phyloP scores from a whole-genome alignment of 225 moss, liverwort and hornwort genomes.

The Thuidium tamariscinum region DNA sequence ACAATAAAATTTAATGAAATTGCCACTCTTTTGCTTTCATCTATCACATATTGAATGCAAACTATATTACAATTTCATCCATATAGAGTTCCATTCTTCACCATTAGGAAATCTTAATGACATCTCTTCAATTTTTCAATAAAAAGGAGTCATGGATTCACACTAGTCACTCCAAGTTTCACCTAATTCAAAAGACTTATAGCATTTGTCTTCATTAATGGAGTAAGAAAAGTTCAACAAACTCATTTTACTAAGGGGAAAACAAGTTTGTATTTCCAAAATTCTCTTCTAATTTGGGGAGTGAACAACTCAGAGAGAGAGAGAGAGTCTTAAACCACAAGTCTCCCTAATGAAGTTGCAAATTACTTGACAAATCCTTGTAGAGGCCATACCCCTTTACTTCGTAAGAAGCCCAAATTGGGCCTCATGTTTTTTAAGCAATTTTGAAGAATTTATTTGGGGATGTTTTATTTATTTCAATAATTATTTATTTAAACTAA shows the following conservation, averaged over 20 bases:
- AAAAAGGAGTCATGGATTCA: fast-evolving
- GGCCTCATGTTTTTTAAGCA: too few relatives aligned
- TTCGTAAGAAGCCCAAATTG: too few relatives aligned
- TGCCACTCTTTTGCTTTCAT: neutral
- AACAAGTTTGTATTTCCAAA: neutral
- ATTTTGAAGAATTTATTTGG: too few relatives aligned
- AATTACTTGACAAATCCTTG: neutral
- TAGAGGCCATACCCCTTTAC: too few relatives aligned
- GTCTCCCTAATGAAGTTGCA: neutral
- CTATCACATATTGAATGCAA: neutral
- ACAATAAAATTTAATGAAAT: too few relatives aligned
- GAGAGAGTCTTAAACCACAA: fast-evolving
- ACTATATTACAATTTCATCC: neutral
- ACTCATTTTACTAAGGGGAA: neutral
- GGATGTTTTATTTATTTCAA: too few relatives aligned
- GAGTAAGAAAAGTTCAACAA: neutral
- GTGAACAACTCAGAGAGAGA: too few relatives aligned
- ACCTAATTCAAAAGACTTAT: fast-evolving
- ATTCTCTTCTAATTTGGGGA: neutral
- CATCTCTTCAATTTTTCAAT: neutral
- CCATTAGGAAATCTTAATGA: neutral
- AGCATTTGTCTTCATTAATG: fast-evolving
- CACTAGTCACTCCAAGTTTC: fast-evolving
- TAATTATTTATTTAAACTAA: too few relatives aligned
- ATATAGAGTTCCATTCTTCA: neutral